A percentile compares a stretch with the other conserved stretches of the same genome.
These are phyloP conservation scores for Fusarium torreyae DNA, from an alignment of 2,329 filamentous ascomycete species.

Conservation along the genomic window DNA sequence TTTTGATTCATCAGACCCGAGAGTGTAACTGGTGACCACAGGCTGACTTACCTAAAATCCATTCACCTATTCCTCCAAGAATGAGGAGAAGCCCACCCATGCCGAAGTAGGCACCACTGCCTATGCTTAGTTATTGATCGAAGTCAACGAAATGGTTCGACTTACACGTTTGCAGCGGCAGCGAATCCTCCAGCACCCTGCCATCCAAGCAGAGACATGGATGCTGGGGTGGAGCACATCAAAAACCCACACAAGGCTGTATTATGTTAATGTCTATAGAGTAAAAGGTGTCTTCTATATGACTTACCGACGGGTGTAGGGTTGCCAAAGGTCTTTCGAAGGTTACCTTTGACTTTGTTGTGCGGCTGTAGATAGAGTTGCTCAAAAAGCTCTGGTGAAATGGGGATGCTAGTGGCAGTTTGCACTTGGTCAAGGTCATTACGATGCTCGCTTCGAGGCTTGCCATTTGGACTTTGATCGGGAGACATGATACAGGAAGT, in stretches of 20 bases:
- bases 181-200: slow-evolving; percentile 51
- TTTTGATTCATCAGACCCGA: slow-evolving; percentile 10
- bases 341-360: slow-evolving; percentile 61
- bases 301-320: slow-evolving; percentile 62
- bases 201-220: slow-evolving; percentile 52
- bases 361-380: slow-evolving; percentile 67
- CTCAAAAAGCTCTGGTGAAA: slow-evolving; percentile 67
- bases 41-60: slow-evolving; percentile 57
- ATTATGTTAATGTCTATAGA: not conserved
- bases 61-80: slow-evolving; percentile 65
- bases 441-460: slow-evolving; percentile 29
- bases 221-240: slow-evolving; percentile 50
- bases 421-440: slow-evolving; percentile 46
- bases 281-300: no score
- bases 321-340: slow-evolving; percentile 66
- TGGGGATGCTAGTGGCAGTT: slow-evolving; percentile 60
- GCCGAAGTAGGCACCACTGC: slow-evolving; percentile 58
- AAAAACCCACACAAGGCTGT: slow-evolving; percentile 52
- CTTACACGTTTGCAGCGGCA: slow-evolving; percentile 52
- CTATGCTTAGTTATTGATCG: not conserved
- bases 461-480: slow-evolving; percentile 22
- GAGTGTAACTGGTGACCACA: rapidly evolving
- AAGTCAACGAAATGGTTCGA: rapidly evolving
- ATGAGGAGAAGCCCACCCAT: slow-evolving; percentile 64
- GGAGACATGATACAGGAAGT: slow-evolving; percentile 24